phyloP scores from a whole-genome alignment of 129 eudicot species.

The Arctium minus region DNA sequence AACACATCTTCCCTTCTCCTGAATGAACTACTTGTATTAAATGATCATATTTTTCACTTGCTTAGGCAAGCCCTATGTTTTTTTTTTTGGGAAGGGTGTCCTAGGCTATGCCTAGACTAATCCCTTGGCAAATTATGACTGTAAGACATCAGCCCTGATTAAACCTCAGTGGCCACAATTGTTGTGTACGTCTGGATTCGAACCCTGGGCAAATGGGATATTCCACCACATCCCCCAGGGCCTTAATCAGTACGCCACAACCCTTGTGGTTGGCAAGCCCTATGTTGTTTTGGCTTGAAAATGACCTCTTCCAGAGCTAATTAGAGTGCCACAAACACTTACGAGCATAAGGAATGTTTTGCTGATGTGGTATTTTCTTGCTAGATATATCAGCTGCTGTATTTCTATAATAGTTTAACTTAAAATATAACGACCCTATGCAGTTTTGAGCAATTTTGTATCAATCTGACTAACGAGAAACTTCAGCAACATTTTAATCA shows the following conservation, averaged over 20 bases:
- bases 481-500: slow-evolving; percentile 99
- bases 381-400: background rate
- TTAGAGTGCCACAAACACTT: background rate
- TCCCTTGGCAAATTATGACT: no score
- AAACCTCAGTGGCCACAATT: no score
- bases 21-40: background rate
- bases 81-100: no score
- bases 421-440: slow-evolving; percentile 21
- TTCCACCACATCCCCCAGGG: no score
- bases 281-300: background rate
- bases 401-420: slow-evolving; percentile 9
- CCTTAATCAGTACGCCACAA: no score
- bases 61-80: background rate
- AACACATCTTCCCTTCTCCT: background rate
- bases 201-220: no score
- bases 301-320: background rate
- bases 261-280: background rate
- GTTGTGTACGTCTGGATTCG: no score
- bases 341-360: background rate
- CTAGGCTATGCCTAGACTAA: no score
- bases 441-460: slow-evolving; percentile 99
- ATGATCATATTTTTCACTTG: background rate
- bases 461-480: slow-evolving; percentile 95
- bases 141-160: no score
- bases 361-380: slow-evolving; percentile 5